Evolutionary conservation across 2,329 filamentous ascomycete genomes (phyloP).

Genomic region (Paraconiothyrium sp.): DNA sequence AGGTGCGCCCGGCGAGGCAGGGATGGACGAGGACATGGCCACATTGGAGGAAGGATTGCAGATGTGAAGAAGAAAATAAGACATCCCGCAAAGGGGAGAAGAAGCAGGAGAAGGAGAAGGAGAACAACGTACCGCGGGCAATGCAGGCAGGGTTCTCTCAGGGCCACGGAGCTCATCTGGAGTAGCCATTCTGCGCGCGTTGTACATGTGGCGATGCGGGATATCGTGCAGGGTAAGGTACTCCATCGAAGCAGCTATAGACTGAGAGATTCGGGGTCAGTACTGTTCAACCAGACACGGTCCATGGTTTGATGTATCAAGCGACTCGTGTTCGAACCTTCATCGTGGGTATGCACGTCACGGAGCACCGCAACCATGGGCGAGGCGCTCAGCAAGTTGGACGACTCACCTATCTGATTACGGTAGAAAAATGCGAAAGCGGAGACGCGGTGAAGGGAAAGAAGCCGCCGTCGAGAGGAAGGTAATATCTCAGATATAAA

Average conservation of each 20-base stretch:
- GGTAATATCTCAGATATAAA: conserved; percentile 18
- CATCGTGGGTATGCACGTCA: neutral
- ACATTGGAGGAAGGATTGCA: neutral
- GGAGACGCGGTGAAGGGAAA: neutral
- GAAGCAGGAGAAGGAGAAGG: conserved; percentile 11
- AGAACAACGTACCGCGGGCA: conserved; percentile 42
- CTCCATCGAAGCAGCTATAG: conserved; percentile 38
- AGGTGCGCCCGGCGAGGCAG: conserved; percentile 1
- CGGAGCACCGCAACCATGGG: conserved; percentile 9
- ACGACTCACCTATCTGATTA: conserved; percentile 17
- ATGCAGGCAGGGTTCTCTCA: conserved; percentile 33
- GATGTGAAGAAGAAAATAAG: neutral
- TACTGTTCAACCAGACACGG: neutral
- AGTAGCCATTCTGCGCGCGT: conserved; percentile 41
- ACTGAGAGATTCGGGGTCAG: neutral
- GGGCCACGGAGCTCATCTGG: conserved; percentile 22
- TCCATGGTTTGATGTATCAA: conserved; percentile 3
- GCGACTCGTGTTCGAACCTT: conserved; percentile 5
- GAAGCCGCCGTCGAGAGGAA: conserved; percentile 5
- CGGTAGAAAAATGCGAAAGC: neutral
- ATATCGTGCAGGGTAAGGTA: conserved; percentile 52
- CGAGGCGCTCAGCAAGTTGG: conserved; percentile 1
- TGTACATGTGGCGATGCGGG: conserved; percentile 44
- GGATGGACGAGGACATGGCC: conserved; percentile 3
- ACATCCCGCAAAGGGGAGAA: conserved; percentile 6